These are phyloP conservation scores for Spirogloea muscicola DNA, from an alignment of 139 green algal genomes.

Conservation along the genomic window DNA sequence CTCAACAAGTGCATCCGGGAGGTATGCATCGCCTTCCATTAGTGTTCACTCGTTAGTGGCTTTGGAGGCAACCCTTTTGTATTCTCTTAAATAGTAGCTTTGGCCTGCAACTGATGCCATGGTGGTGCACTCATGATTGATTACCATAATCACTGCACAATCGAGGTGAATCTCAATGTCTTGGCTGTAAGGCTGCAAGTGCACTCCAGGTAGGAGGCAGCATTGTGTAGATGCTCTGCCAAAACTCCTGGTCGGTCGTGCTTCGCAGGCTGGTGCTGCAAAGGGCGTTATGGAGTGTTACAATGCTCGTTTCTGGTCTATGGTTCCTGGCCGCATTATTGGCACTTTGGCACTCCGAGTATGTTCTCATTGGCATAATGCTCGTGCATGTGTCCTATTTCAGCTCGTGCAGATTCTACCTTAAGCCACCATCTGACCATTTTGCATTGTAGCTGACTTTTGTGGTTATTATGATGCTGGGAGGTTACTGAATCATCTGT, in stretches of 20 bases:
- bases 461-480: background rate
- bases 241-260: no score
- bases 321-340: constrained; percentile 25
- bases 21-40: constrained; percentile 5
- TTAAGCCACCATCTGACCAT: background rate
- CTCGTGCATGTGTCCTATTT: background rate
- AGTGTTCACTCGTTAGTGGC: background rate
- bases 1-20: constrained; percentile 35
- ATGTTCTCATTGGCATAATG: background rate
- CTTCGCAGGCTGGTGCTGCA: no score
- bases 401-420: background rate
- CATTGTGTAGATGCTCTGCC: no score
- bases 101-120: background rate
- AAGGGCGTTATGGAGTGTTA: constrained; percentile 35
- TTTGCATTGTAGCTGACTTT: background rate
- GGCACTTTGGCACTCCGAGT: constrained; percentile 24
- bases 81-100: background rate
- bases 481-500: background rate
- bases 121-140: background rate
- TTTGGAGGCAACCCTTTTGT: background rate
- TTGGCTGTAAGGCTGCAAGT: background rate
- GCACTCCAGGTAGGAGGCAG: background rate
- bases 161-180: background rate
- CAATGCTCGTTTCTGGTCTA: constrained; percentile 26
- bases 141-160: background rate